Evolutionary conservation across 352 stramenopile genomes (phyloP), one percentile per base, ranked within the genome.

Genomic region (Globisporangium mamillatum): DNA sequence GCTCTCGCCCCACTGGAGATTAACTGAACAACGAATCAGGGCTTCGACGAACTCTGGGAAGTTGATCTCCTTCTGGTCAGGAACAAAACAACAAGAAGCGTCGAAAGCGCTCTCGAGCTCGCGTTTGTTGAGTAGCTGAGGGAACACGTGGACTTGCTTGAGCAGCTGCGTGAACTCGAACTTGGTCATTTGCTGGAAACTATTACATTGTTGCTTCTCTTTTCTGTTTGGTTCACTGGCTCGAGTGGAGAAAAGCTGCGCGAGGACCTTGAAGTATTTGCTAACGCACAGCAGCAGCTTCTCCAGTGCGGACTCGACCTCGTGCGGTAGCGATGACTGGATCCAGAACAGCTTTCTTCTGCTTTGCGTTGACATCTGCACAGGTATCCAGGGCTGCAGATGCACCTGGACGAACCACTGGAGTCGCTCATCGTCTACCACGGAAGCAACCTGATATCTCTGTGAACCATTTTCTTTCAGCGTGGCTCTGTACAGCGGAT

Each of bases 41-140:
- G 79, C 70, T 56, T 92, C 84, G 10, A 91, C 74, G 65, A 90
- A 92, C 56, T 90, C 75, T 36, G 82, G 78, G 32, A 91, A 82
- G 29, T 79, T 81, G 14, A 92, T 53, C 2, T 69, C 66, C 22
- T 79, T 67, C 27, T 67, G 74, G 4, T 61, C 71, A 16, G 54
- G 63, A 22, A 52, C 65, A n/a, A 61, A 70, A 46, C 73, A 78
- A 14, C 74, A 71, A 2, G 80, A 79, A 29, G 72, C 64, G 6
- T 71, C 68, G n/a, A 89, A 75, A 8, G 80, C 77, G 18, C 67
- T 63, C 61, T 89, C 79, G 27, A 90, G 54, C 32, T 90, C 84
- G 0, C 82, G 77, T 0, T 78, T 77, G 48, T 82, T 76, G 59
- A 90, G 85, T 0, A 92, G 65, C 52, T 92, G 84, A 1, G 82